Base-by-base conservation (phyloP, 1,284 basidiomycete species). In the Irpex rosettiformis region DNA sequence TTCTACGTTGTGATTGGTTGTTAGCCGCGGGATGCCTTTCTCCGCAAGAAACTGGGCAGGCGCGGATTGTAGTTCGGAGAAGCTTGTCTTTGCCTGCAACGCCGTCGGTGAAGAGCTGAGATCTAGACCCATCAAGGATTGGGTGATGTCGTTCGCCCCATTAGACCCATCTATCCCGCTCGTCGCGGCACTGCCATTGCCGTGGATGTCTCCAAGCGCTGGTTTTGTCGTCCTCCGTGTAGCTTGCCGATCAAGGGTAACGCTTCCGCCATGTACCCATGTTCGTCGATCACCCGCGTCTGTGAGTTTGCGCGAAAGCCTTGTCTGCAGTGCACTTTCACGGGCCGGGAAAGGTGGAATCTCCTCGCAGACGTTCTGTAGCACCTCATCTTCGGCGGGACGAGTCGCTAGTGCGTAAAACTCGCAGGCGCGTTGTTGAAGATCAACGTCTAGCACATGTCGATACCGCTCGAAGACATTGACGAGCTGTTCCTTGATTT, bases 301-400 rank as follows among this genome's bases (percentile, higher is more conserved):
- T 3, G 89, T 89, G 43, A 93, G 89, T 70, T 96, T 96, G 67
- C 86, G 88, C 69, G 96, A 93, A 43, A 98, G 75, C 40, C 94
- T 83, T 59, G 84, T 90, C 43, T 97, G 77, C 16, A 99, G 80
- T 5, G 96, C 89, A 60, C 94, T 98, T 65, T 94, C 92, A 54
- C 96, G 87, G 58, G 97, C 92, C 1, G 96, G 94, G 81, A 98
- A 99, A 0, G 96, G 94, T 4, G 97, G 97, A 89, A 99, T 99
- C 76, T 99, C 97, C 71, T 98, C 97, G 73, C 96, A 98, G 11
- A 99, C 87, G 58, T 92, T 91, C 70, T 96, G 93, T 56, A 99
- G 77, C 43, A 98, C 80, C 67, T 96, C 95, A 68, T 98, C 95
- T 45, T 94, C 89, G 47, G 96, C 93, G 27, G 87, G 77, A 22